Base-by-base conservation (phyloP, 192 early-diverging fungal species). In the Backusella mclennaniae region DNA sequence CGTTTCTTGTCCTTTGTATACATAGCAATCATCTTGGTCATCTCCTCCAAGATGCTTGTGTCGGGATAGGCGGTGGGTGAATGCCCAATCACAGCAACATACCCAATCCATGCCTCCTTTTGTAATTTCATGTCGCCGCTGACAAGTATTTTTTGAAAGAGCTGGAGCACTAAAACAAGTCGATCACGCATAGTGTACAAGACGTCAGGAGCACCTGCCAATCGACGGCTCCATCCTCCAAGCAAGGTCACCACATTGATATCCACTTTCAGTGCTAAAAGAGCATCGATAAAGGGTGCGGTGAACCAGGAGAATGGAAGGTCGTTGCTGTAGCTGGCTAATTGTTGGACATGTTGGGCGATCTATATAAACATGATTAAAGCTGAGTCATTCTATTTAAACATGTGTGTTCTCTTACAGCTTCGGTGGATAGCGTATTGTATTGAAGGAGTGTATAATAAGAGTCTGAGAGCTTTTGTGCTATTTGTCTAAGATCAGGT, bases 281-380 rank as follows among this genome's bases (percentile, higher is more conserved):
- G 42, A 12, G 56, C 39, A 23, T 41, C 31, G 19, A 80, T 31
- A 29, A 83, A 67, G 3, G 73, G 31, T 1, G 67, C 23, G 4
- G 82, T 80, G 44, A 80, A 83, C 82, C 82, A 83, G 1, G 78
- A 67, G 31, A 83, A 63, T 3, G 82, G 82, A 5, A 83, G 72
- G 29, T 83, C 75, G 1, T 75, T 56, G 67, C 75, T 77, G 26
- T 83, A 77, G 4, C 49, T 69, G 33, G 73, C 41, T 4, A 83
- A 75, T 15, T 75, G 76, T 4, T 63, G 29, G 5, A 83, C 49
- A 46, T 77, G 73, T 14, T 77, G 31, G 8, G 72, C 14, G 53
- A 75, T 75, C 69, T 73, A 73, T 63, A 63, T 26, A 63, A 63
- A n/a, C 46, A 49, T 9, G 33, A 66, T n/a, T 36, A 49, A 19